Conservation (phyloP, 495 filamentous ascomycete species). For the Amphirosellinia nigrospora region DNA sequence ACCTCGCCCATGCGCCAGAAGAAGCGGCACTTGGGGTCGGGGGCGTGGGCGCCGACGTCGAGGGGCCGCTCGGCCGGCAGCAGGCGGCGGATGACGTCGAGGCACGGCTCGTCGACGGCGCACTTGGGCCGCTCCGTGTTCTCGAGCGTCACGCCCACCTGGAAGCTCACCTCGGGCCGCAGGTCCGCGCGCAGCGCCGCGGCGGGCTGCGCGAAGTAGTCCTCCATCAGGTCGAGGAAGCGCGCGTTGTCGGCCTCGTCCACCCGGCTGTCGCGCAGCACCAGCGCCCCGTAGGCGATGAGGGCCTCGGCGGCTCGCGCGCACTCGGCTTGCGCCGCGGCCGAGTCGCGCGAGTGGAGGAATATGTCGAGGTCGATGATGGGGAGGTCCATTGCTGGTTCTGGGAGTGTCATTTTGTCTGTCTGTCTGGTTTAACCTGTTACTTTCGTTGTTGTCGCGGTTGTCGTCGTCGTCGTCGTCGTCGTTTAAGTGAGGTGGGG, state of each 20-base stretch:
- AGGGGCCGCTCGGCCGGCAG: conserved; percentile 53
- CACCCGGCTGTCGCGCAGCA: conserved; percentile 59
- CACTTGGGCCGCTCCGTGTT: conserved; percentile 63
- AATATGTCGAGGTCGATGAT: conserved; percentile 59
- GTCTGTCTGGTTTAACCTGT: not conserved
- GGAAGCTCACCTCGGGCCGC: conserved; percentile 56
- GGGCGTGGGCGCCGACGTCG: conserved; percentile 51
- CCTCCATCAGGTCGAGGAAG: conserved; percentile 60
- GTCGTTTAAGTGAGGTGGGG: no score
- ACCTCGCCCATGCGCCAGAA: conserved; percentile 57
- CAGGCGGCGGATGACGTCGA: conserved; percentile 53
- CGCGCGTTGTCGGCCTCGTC: conserved; percentile 53
- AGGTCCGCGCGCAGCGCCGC: conserved; percentile 49
- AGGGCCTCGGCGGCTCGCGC: conserved; percentile 51
- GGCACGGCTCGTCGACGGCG: conserved; percentile 59
- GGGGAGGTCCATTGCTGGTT: conserved; percentile 57
- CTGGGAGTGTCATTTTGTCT: conserved; percentile 19
- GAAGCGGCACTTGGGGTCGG: conserved; percentile 59
- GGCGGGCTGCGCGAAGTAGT: conserved; percentile 59
- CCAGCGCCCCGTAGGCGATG: conserved; percentile 55
- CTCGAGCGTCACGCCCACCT: conserved; percentile 60
- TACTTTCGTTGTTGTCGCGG: no score
- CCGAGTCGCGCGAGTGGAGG: conserved; percentile 42
- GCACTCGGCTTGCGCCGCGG: conserved; percentile 52
- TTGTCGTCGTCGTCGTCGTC: no score